Evolutionary conservation across 1,284 basidiomycete genomes (phyloP), one percentile per base, ranked within the genome.

Genomic region (Rhodotorula sp.): DNA sequence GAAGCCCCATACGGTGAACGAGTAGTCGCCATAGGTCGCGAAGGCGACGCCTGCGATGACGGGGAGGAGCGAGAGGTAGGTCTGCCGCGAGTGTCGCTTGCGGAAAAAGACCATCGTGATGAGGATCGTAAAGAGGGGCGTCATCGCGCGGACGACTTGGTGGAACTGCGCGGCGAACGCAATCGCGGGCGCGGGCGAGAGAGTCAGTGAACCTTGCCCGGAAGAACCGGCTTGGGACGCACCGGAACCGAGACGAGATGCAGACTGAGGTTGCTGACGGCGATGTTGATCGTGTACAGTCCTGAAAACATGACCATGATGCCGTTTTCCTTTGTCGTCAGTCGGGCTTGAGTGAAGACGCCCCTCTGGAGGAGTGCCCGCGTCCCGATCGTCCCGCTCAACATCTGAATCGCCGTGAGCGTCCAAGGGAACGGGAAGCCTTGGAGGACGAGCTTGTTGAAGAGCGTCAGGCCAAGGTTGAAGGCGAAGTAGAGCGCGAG

Each of bases 41-140:
- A 99, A 88, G 34, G 89, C 92, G 46, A 98, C 93, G 32, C 94
- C 95, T 11, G 86, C 85, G 56, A 97, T 87, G 55, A 98, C 93
- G 19, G 94, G 93, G 29, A 92, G 78, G 56, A 99, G 85, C 6
- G 92, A 87, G 39, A 90, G 79, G 32, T 82, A 82, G 90, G 80
- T 81, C 89, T 92, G 56, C 82, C 81, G 19, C 78, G 83, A 75
- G 83, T 88, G 81, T 69, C 78, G 79, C 34, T 82, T 79, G n/a
- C 79, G 75, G 49, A 83, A 78, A 57, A 84, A 72, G 58, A 82
- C 62, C 60, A 85, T 83, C 0, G 92, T 88, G 71, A 95, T 85
- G 56, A 88, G 65, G 73, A 94, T 89, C 4, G 90, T 93, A 82
- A 96, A 96, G 63, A 96, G 84, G 0, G 94, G 94, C 0, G 93